Conservation (phyloP, 345 rosid species). For the Pistacia integerrima region DNA sequence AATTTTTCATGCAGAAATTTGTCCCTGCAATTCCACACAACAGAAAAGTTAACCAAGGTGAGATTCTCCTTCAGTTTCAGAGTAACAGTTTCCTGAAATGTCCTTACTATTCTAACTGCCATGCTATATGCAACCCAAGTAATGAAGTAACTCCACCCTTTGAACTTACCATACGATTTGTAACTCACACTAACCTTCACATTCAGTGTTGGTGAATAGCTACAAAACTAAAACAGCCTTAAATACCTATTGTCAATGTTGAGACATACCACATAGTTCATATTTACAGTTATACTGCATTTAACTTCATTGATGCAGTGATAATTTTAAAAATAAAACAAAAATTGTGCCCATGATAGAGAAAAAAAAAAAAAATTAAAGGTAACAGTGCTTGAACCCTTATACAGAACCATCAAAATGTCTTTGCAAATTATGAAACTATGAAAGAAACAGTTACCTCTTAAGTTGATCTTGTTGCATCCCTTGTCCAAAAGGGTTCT, state of each 20-base stretch:
- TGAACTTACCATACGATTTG: slow-evolving; percentile 12
- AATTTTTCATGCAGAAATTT: slow-evolving; percentile 60
- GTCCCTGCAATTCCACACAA: slow-evolving; percentile 59
- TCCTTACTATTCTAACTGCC: background rate
- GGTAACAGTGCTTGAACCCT: too few relatives aligned
- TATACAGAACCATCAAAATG: background rate
- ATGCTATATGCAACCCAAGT: background rate
- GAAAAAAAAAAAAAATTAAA: too few relatives aligned
- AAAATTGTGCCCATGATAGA: too few relatives aligned
- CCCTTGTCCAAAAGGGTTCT: slow-evolving; percentile 43
- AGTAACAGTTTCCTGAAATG: background rate
- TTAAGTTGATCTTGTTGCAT: slow-evolving; percentile 58
- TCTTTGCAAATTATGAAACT: background rate
- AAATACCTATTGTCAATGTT: background rate
- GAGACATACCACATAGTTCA: background rate
- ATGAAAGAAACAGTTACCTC: slow-evolving; percentile 47
- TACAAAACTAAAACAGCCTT: background rate
- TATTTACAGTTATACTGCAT: slow-evolving; percentile 5
- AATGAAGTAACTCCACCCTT: background rate
- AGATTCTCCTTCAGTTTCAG: background rate
- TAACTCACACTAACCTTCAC: background rate
- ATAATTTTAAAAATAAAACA: background rate
- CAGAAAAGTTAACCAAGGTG: slow-evolving; percentile 17
- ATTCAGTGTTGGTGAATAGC: background rate
- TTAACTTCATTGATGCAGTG: background rate